Evolutionary conservation across 345 rosid genomes (phyloP), one percentile per base, ranked within the genome.

Genomic region (Populus ilicifolia): DNA sequence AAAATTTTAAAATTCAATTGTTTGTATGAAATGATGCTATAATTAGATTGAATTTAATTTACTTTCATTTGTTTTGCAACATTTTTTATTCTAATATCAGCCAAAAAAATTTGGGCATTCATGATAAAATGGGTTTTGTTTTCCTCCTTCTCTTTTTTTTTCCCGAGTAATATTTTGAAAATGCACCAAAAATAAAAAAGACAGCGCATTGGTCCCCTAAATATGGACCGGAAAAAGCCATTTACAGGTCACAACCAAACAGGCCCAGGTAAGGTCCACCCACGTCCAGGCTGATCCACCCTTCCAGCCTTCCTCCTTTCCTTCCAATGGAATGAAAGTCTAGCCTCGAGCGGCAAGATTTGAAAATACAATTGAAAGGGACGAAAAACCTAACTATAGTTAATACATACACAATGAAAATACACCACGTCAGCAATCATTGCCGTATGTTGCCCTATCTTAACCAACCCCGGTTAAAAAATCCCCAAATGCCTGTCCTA

Each of bases 321-420:
- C 52, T 21, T 50, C 63, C 63, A 8, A 9, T 56, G 1, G 14
- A 56, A 56, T 23, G 29, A n/a, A 56, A 56, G 5, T n/a, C 21
- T 69, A 75, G 78, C 78, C 67, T 36, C 43, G 71, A 74, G 82
- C 78, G 82, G 82, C 78, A 79, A 79, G 50, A 50, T 78, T 66
- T 21, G 66, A 77, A 78, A 48, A 78, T 12, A 78, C 7, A 27
- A 2, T 39, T 73, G 61, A 78, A 72, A 78, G 67, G 41, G 11
- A 72, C 44, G 39, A 23, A 52, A 29, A 66, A 25, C 16, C 61
- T 68, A 63, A 41, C 77, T n/a, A 38, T 17, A 9, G 81, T 67
- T 52, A 67, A 29, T 27, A 5, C 23, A 29, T 1, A 1, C 69
- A 2, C 48, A 61, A 77, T 77, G 43, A 23, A 0, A 33, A 3